A percentile compares a stretch with the other conserved stretches of the same genome.
Conservation (phyloP, 2,329 filamentous ascomycete genomes). For the Ophiostoma sp. region DNA sequence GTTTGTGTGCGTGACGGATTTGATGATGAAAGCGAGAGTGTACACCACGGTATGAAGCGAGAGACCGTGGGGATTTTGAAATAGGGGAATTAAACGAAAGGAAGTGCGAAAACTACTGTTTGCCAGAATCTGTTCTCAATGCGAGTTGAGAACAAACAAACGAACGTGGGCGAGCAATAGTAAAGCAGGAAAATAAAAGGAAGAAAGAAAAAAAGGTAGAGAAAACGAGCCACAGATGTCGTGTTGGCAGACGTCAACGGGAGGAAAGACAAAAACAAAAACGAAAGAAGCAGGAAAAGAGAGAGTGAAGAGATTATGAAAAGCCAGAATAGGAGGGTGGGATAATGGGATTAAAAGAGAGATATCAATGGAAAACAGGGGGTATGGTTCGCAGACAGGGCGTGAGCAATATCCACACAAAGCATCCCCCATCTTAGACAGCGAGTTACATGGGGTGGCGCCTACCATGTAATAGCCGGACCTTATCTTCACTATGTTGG, state of each 20-base stretch:
- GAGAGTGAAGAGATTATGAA: background rate
- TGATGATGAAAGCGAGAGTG: background rate
- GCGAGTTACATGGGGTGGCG: constrained; percentile 1
- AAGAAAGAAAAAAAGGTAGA: background rate
- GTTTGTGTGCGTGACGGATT: background rate
- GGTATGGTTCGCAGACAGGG: background rate
- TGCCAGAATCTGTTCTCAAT: background rate
- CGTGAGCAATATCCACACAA: constrained; percentile 11
- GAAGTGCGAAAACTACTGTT: background rate
- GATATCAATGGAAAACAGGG: background rate
- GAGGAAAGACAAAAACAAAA: background rate
- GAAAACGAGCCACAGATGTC: background rate
- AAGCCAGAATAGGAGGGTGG: background rate
- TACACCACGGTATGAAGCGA: constrained; percentile 6
- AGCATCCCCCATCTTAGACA: background rate
- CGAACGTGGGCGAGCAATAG: constrained; percentile 6
- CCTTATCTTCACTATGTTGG: constrained; percentile 1
- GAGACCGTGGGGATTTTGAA: background rate
- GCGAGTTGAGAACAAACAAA: background rate
- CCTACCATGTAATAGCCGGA: background rate
- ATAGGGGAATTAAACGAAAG: background rate
- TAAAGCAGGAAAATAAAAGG: background rate
- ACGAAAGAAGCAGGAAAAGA: background rate
- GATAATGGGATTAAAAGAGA: constrained; percentile 11
- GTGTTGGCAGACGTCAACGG: background rate